These are phyloP conservation scores for Aspergillus pseudotamarii DNA, from an alignment of 2,329 filamentous ascomycete genomes.

Conservation along the genomic window DNA sequence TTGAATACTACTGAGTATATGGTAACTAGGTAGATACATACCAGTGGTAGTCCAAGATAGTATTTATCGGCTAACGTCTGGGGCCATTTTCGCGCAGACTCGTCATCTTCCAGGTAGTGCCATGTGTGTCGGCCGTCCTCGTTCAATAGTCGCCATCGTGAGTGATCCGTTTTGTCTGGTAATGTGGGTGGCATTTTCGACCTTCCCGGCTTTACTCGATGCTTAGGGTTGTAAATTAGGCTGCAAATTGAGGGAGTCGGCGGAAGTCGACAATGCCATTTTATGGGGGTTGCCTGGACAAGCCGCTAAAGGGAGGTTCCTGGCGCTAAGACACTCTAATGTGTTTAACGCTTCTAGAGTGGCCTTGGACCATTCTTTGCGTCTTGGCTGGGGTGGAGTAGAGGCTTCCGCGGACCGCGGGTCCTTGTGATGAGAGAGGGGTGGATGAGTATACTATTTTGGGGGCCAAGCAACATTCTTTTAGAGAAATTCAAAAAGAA, in stretches of 20 bases:
- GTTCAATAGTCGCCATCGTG: constrained; percentile 4
- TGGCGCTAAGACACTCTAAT: not conserved
- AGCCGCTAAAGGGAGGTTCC: not conserved
- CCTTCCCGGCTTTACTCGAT: not conserved
- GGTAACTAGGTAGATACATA: not conserved
- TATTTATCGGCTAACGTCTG: constrained; percentile 8
- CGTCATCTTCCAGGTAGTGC: constrained; percentile 8
- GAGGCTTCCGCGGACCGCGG: not conserved
- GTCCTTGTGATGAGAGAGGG: not conserved
- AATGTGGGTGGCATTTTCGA: not conserved
- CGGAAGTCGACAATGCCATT: not conserved
- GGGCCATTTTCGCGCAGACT: not conserved
- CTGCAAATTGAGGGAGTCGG: not conserved
- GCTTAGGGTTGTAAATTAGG: not conserved
- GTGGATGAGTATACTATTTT: not conserved
- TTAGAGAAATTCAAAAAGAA: not conserved
- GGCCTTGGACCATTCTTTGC: not conserved
- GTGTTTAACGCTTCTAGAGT: not conserved
- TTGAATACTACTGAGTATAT: not conserved
- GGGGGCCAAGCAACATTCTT: not conserved
- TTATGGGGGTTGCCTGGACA: not conserved
- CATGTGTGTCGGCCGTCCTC: constrained; percentile 5
- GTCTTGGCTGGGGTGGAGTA: not conserved
- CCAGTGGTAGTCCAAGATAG: constrained; percentile 5
- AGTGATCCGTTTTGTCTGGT: not conserved